Base-by-base conservation (phyloP, 192 early-diverging fungal species). In the Coemansia sp. region DNA sequence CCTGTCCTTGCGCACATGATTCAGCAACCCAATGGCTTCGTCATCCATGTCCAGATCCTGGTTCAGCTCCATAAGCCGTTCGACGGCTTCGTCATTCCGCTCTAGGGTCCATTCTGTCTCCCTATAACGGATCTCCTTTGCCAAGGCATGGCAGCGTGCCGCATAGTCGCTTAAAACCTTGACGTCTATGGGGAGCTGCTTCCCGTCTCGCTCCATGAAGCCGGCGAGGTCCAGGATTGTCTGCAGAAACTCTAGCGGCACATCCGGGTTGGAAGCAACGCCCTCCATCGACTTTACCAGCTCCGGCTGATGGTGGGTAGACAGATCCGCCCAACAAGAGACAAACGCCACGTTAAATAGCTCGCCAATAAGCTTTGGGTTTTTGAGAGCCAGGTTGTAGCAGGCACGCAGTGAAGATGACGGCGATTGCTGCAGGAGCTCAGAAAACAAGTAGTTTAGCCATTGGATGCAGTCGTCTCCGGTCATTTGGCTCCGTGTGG, bases 121-220 rank as follows among this genome's bases (percentile, higher is more conserved):
- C 61, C 92, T 95, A 81, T 96, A 97, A 67, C 95, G 95, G 48
- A 98, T 77, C 10, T 94, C 96, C 71, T 97, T 98, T 20, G 96
- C 95, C 73, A 91, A 92, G 0, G 96, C 94, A 69, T 97, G 93
- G 66, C 93, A 95, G 59, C 90, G 88, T 50, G 84, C 85, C 1
- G 96, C 96, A 67, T 93, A 97, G n/a, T 84, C 74, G 9, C 92
- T 92, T 23, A 98, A 80, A 0, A 88, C 89, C 15, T 89, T 85
- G 49, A 95, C 90, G 57, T 95, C 93, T 61, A 98, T 98, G 1
- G 93, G 92, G n/a, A 96, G 76, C 5, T 93, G 84, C 69, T 93
- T 95, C 67, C 95, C 91, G 66, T 98, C 94, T 60, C 94, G 93
- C 75, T 98, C 95, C 96, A 98, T 98, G 62, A 95, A 97, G 67